Conservation (phyloP, 768 basidiomycete species). For the Serendipita indica region DNA sequence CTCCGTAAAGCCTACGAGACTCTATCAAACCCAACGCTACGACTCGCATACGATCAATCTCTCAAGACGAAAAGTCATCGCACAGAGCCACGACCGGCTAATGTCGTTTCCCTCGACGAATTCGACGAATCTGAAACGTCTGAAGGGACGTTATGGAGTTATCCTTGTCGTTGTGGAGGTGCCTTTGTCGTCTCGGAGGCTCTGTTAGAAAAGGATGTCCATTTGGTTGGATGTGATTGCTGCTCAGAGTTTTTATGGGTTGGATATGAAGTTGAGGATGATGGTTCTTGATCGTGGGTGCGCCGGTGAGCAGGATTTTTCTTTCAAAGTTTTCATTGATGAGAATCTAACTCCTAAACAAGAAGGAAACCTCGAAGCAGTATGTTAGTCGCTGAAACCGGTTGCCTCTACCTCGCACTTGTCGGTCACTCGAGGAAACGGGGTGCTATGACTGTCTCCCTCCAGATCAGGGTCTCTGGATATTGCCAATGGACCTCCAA, state of each 20-base stretch:
- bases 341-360: too few relatives aligned
- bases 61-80: constrained; percentile 8
- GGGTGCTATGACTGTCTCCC: too few relatives aligned
- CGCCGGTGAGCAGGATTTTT: too few relatives aligned
- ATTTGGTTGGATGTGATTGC: constrained; percentile 54
- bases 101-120: constrained; percentile 64
- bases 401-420: too few relatives aligned
- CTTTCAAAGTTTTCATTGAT: too few relatives aligned
- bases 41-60: constrained; percentile 36
- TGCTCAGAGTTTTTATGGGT: constrained; percentile 79
- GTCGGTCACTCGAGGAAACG: too few relatives aligned
- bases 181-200: constrained; percentile 39
- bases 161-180: constrained; percentile 63
- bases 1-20: constrained; percentile 41
- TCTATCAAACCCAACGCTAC: constrained; percentile 36
- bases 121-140: constrained; percentile 27
- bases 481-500: too few relatives aligned
- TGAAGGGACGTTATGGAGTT: constrained; percentile 40
- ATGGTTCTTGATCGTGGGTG: too few relatives aligned
- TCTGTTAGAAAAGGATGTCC: constrained; percentile 54
- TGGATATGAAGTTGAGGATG: constrained; percentile 55
- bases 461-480: too few relatives aligned
- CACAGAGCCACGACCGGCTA: constrained; percentile 48
- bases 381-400: too few relatives aligned
- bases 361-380: too few relatives aligned